Percentiles rank a stretch among this genome's conserved stretches.
Conservation (phyloP, 1,284 basidiomycete species). For the Hemileia vastatrix region DNA sequence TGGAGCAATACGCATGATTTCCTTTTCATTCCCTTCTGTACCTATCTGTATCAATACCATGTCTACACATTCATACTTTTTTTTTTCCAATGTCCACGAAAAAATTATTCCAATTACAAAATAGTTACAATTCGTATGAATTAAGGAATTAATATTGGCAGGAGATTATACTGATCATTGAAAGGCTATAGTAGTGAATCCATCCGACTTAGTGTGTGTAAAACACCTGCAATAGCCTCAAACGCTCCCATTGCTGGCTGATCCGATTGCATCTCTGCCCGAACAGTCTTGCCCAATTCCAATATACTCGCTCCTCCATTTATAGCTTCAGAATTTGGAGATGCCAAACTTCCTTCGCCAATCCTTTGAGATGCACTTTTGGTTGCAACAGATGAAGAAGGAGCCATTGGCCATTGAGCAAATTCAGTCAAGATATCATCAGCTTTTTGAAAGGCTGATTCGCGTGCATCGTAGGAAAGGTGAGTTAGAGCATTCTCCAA, state of each 20-base stretch:
- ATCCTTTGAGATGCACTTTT: slow-evolving; percentile 37
- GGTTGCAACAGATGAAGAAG: slow-evolving; percentile 43
- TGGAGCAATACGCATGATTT: slow-evolving; percentile 49
- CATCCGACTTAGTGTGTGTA: slow-evolving; percentile 59
- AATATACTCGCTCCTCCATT: slow-evolving; percentile 56
- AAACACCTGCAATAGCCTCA: slow-evolving; percentile 75
- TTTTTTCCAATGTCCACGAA: too few relatives aligned
- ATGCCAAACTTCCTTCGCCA: slow-evolving; percentile 42
- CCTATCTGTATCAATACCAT: too few relatives aligned
- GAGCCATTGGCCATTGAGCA: slow-evolving; percentile 75
- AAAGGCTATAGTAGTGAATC: background rate
- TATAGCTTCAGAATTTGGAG: slow-evolving; percentile 38
- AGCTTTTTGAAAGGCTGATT: slow-evolving; percentile 76
- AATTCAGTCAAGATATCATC: slow-evolving; percentile 87
- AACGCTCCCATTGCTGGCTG: slow-evolving; percentile 70
- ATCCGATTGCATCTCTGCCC: slow-evolving; percentile 46
- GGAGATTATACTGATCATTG: too few relatives aligned
- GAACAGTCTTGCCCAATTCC: slow-evolving; percentile 67
- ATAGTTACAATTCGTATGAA: too few relatives aligned
- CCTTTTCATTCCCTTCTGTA: too few relatives aligned
- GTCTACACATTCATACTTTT: too few relatives aligned
- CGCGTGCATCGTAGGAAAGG: slow-evolving; percentile 76
- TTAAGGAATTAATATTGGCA: too few relatives aligned
- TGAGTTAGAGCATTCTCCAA: slow-evolving; percentile 80
- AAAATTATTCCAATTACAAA: too few relatives aligned